Base-by-base conservation (phyloP, 306 rosid genomes). In the Begonia masoniana region DNA sequence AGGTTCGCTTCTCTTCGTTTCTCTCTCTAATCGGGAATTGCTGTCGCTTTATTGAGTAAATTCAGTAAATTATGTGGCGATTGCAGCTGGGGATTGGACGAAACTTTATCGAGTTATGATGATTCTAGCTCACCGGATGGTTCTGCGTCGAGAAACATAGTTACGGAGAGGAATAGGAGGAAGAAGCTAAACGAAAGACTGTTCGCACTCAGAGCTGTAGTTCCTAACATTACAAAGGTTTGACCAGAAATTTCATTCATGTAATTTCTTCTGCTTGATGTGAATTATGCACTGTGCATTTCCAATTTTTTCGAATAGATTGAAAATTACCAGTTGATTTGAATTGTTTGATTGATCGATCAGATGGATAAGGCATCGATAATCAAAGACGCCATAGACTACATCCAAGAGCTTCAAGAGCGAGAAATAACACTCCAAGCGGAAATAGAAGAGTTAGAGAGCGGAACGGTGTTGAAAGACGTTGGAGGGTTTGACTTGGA, bases 291-390 rank as follows among this genome's bases (percentile, higher is more conserved):
- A 31, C 39, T 31, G 39, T 31, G 9, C 39, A 31, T 31, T 31
- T 31, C 9, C 39, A 31, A 3, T 31, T 31, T 31, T 5, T 31
- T 31, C 39, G 8, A 31, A 31, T 5, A 31, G 5, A 1, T 7
- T 31, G 39, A 7, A 31, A 31, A 31, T 7, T 31, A 31, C 7
- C 39, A 31, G 39, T 31, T 9, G 8, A 31, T 31, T 31, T 31
- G 39, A 31, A 31, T 31, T 31, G 39, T 39, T 23, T 11, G 12
- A 14, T 45, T 47, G 19, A 31, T 6, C 7, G 5, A 10, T 24
- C 46, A 92, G 99, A 92, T 92, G 99, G 99, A 92, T 50, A 92
- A 92, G 70, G 99, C 96, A 64, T 92, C 99, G 0, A 83, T 92
- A 21, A 77, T 92, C 47, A 92, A 82, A 62, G 99, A 92, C 61